A percentile compares a stretch with the other conserved stretches of the same genome.
These are phyloP conservation scores for Tetrapyrgos nigripes DNA, from an alignment of 1,284 basidiomycete genomes.

Conservation along the genomic window DNA sequence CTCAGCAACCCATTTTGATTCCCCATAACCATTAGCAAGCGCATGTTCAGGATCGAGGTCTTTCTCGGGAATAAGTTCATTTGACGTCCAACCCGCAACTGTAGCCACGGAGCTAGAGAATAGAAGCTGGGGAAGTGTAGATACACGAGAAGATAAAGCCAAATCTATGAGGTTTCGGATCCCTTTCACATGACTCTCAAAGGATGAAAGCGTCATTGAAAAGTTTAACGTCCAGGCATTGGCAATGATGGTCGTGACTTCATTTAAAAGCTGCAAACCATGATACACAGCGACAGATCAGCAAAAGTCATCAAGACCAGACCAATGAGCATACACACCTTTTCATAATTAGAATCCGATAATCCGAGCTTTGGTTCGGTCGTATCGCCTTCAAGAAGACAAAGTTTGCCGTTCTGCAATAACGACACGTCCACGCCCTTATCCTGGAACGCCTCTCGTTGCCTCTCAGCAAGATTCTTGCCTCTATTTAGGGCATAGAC, in stretches of 20 bases:
- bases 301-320: too few species aligned
- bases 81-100: slow-evolving; percentile 1
- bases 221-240: slow-evolving; percentile 4
- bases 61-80: not conserved
- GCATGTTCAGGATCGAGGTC: slow-evolving; percentile 1
- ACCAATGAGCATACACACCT: too few species aligned
- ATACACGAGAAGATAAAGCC: not conserved
- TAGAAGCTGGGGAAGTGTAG: not conserved
- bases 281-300: too few species aligned
- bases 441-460: slow-evolving; percentile 1
- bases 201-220: not conserved
- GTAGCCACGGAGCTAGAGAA: not conserved
- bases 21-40: slow-evolving; percentile 7
- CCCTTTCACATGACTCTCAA: not conserved
- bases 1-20: slow-evolving; percentile 12
- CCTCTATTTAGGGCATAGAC: slow-evolving; percentile 31
- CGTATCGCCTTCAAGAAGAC: slow-evolving; percentile 2
- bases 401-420: not conserved
- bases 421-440: not conserved
- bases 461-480: slow-evolving; percentile 1
- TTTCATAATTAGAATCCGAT: too few species aligned
- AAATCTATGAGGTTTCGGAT: not conserved
- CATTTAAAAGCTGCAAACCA: not conserved
- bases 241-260: not conserved
- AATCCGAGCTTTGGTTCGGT: slow-evolving; percentile 1